Conservation (phyloP, 768 basidiomycete species). For the Leucosporidium scottii region DNA sequence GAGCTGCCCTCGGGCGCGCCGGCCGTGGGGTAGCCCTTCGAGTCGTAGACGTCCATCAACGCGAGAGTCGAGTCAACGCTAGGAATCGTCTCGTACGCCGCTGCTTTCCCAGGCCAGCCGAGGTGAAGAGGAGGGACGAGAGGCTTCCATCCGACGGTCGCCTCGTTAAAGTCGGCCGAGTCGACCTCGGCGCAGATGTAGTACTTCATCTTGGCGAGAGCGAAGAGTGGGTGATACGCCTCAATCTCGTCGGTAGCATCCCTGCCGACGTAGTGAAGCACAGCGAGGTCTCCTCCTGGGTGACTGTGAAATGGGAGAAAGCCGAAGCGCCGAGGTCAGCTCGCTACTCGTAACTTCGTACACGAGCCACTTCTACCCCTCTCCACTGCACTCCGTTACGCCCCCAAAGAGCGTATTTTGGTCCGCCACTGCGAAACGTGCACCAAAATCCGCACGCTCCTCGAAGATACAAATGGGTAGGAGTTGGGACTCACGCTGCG, state of each 20-base stretch:
- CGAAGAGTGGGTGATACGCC: slow-evolving; percentile 70
- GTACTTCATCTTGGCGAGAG: slow-evolving; percentile 52
- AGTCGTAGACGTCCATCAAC: not conserved
- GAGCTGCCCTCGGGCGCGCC: slow-evolving; percentile 8
- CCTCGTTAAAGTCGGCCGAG: slow-evolving; percentile 39
- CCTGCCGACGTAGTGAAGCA: slow-evolving; percentile 90
- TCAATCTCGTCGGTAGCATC: slow-evolving; percentile 92
- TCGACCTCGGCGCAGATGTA: slow-evolving; percentile 68
- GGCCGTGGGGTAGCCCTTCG: not conserved
- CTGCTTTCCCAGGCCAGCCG: slow-evolving; percentile 61
- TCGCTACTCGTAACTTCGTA: too few relatives aligned
- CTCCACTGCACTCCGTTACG: too few relatives aligned
- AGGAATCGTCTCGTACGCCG: not conserved
- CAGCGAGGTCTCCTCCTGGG: slow-evolving; percentile 79
- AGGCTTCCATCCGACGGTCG: slow-evolving; percentile 56
- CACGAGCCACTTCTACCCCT: too few relatives aligned
- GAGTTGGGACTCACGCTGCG: slow-evolving; percentile 6
- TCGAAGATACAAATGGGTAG: too few relatives aligned
- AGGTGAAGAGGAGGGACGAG: slow-evolving; percentile 77
- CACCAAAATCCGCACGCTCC: too few relatives aligned
- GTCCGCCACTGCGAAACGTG: too few relatives aligned
- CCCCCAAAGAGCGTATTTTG: too few relatives aligned
- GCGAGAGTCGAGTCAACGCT: not conserved
- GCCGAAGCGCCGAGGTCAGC: too few relatives aligned
- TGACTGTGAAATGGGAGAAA: slow-evolving; percentile 48